These are phyloP conservation scores for Echium plantagineum DNA, from an alignment of 257 asterid genomes.

Conservation along the genomic window DNA sequence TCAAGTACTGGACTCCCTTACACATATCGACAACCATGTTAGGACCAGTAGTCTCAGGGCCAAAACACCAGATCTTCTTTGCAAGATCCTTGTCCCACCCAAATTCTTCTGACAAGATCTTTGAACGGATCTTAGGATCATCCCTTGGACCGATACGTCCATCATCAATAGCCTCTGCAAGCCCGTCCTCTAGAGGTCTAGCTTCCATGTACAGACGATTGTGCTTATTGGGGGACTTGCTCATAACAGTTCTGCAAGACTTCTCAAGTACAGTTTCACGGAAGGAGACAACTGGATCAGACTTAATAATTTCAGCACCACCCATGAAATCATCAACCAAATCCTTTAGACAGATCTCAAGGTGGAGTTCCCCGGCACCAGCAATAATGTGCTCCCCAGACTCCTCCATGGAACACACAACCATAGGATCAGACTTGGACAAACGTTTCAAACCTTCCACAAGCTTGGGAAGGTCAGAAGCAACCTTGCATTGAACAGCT, in stretches of 20 bases:
- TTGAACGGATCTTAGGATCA: slow-evolving; percentile 30
- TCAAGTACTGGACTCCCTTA: slow-evolving; percentile 47
- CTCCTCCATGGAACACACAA: slow-evolving; percentile 29
- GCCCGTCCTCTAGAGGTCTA: slow-evolving; percentile 32
- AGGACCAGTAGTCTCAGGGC: slow-evolving; percentile 14
- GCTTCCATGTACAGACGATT: slow-evolving; percentile 36
- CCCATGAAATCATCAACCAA: slow-evolving; percentile 31
- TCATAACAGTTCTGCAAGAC: slow-evolving; percentile 25
- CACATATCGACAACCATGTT: slow-evolving; percentile 56
- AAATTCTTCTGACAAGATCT: slow-evolving; percentile 34
- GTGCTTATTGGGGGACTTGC: slow-evolving; percentile 34
- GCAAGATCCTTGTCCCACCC: slow-evolving; percentile 57
- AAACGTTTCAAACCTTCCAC: slow-evolving; percentile 36
- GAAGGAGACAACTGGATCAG: slow-evolving; percentile 31
- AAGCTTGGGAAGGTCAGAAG: slow-evolving; percentile 37
- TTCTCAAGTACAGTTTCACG: slow-evolving; percentile 28
- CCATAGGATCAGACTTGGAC: slow-evolving; percentile 38
- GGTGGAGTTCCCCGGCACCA: slow-evolving; percentile 34
- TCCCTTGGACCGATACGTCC: slow-evolving; percentile 40
- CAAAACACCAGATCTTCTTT: slow-evolving; percentile 45
- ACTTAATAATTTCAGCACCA: slow-evolving; percentile 20
- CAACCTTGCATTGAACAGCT: slow-evolving; percentile 37
- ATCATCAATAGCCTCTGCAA: slow-evolving; percentile 33
- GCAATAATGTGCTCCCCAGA: slow-evolving; percentile 35
- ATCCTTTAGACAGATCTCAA: slow-evolving; percentile 31